A percentile compares a stretch with the other conserved stretches of the same genome.
These are phyloP conservation scores for Nakaseomyces nivariensis DNA, from an alignment of 1,139 yeast species.

Conservation along the genomic window DNA sequence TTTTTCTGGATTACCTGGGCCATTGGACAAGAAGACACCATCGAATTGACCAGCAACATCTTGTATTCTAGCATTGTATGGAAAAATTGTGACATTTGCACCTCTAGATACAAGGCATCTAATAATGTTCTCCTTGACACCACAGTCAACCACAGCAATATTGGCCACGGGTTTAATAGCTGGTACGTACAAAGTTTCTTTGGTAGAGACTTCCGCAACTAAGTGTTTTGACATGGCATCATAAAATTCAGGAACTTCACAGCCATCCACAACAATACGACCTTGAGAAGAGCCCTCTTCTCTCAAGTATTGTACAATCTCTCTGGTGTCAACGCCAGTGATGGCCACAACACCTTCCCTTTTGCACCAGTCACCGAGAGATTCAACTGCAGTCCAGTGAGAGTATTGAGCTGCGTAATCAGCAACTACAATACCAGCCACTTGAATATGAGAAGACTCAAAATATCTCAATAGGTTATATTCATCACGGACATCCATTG, in stretches of 20 bases:
- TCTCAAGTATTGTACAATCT: slow-evolving; percentile 82
- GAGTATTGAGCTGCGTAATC: slow-evolving; percentile 92
- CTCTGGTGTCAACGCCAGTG: slow-evolving; percentile 94
- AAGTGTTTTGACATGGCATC: slow-evolving; percentile 77
- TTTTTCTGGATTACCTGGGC: slow-evolving; percentile 98
- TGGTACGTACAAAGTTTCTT: slow-evolving; percentile 85
- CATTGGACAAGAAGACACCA: slow-evolving; percentile 90
- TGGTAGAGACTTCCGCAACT: slow-evolving; percentile 90
- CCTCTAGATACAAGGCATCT: slow-evolving; percentile 92
- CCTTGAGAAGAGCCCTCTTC: slow-evolving; percentile 94
- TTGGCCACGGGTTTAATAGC: slow-evolving; percentile 39
- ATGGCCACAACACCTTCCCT: slow-evolving; percentile 95
- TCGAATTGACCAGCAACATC: slow-evolving; percentile 87
- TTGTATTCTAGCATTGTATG: slow-evolving; percentile 87
- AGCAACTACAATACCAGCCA: slow-evolving; percentile 92
- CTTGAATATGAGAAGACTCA: slow-evolving; percentile 85
- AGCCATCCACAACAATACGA: slow-evolving; percentile 74
- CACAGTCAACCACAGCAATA: slow-evolving; percentile 92
- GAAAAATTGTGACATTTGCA: slow-evolving; percentile 91
- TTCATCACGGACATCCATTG: slow-evolving; percentile 68
- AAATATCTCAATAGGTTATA: slow-evolving; percentile 78
- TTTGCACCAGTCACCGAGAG: slow-evolving; percentile 90
- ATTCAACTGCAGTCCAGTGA: slow-evolving; percentile 98
- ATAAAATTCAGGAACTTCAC: neutral
- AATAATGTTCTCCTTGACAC: slow-evolving; percentile 93